A percentile compares a stretch with the other conserved stretches of the same genome.
phyloP scores from a whole-genome alignment of 208 protist genomes.

The Porcisia hertigi region DNA sequence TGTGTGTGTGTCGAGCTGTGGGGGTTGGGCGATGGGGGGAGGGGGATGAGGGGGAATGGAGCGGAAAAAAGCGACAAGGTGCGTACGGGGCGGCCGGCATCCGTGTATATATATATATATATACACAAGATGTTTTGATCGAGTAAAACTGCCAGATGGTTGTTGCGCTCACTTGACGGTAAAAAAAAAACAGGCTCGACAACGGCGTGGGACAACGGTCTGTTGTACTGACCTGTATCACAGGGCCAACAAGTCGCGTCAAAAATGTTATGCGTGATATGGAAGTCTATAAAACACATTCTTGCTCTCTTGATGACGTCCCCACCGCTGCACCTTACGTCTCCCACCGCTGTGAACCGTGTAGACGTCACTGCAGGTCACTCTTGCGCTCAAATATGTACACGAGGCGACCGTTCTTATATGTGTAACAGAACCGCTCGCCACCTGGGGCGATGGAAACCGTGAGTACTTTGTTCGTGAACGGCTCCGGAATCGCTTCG shows the following conservation, averaged over 20 bases:
- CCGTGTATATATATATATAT: too few relatives aligned
- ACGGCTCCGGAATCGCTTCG: constrained; percentile 60
- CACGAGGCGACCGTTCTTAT: constrained; percentile 67
- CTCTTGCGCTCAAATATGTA: constrained; percentile 76
- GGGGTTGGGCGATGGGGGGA: neutral
- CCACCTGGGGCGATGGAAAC: constrained; percentile 81
- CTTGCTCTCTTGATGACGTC: neutral
- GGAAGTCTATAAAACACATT: neutral
- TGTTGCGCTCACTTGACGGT: too few relatives aligned
- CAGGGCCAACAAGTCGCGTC: neutral
- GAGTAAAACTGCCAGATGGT: too few relatives aligned
- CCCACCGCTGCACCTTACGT: neutral
- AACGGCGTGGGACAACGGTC: too few relatives aligned
- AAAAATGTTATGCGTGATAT: neutral
- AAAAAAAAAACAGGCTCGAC: too few relatives aligned
- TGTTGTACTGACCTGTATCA: neutral
- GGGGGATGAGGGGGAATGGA: too few relatives aligned
- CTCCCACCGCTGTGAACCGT: neutral
- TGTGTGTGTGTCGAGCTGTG: neutral
- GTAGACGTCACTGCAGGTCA: neutral
- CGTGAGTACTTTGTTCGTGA: constrained; percentile 78
- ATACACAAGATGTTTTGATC: too few relatives aligned
- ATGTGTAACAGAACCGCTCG: constrained; percentile 78
- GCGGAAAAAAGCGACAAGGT: too few relatives aligned
- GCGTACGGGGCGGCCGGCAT: too few relatives aligned